phyloP scores from a whole-genome alignment of 106 monocot genomes.

The Chionographis japonica region DNA sequence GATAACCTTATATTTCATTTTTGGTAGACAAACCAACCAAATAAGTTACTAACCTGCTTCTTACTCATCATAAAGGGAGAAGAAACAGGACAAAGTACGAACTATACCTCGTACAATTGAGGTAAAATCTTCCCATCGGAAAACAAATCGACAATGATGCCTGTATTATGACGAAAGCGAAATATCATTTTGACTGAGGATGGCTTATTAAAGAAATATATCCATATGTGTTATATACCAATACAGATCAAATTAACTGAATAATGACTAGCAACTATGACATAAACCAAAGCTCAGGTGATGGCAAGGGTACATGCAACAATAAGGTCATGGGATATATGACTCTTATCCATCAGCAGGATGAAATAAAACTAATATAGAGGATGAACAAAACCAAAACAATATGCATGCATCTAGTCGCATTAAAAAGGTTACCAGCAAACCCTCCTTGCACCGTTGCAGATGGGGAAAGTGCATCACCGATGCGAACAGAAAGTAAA shows the following conservation, averaged over 20 bases:
- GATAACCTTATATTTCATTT: no score
- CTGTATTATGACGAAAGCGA: slow-evolving; percentile 22
- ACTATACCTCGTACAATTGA: slow-evolving; percentile 56
- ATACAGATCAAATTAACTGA: background rate
- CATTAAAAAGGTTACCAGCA: slow-evolving; percentile 50
- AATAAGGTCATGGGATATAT: no score
- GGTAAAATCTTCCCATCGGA: slow-evolving; percentile 81
- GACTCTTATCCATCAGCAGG: background rate
- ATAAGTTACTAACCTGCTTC: background rate
- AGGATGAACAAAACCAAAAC: background rate
- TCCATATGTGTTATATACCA: background rate
- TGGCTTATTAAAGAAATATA: background rate
- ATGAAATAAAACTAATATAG: background rate
- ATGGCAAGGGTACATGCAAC: background rate
- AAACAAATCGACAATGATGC: slow-evolving; percentile 89
- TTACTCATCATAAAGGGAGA: background rate
- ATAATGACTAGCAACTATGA: background rate
- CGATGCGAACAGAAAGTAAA: slow-evolving; percentile 63
- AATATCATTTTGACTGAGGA: background rate
- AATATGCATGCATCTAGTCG: background rate
- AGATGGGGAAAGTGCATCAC: slow-evolving; percentile 78
- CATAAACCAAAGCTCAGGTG: background rate
- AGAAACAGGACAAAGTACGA: background rate
- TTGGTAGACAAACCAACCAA: background rate
- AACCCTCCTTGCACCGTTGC: slow-evolving; percentile 69